A percentile compares a stretch with the other conserved stretches of the same genome.
phyloP scores from a whole-genome alignment of 1,139 yeast genomes.

The Pichia sp. region DNA sequence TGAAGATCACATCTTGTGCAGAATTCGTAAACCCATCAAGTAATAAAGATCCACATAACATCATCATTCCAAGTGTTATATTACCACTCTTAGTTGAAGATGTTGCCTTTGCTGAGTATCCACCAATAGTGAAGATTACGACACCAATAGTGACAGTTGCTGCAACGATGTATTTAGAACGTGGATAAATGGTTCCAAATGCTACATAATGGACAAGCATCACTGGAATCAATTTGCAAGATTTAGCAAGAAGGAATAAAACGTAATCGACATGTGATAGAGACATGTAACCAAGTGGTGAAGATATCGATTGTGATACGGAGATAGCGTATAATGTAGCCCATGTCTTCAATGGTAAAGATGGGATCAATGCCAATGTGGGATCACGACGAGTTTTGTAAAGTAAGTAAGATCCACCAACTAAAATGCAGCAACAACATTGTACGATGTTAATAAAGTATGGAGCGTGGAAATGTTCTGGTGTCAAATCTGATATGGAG shows the following conservation, averaged over 20 bases:
- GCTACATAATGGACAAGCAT: slow-evolving; percentile 73
- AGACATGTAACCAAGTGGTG: slow-evolving; percentile 74
- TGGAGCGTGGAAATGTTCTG: slow-evolving; percentile 55
- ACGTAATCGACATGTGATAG: slow-evolving; percentile 79
- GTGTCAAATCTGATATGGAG: slow-evolving; percentile 38
- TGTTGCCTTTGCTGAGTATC: slow-evolving; percentile 21
- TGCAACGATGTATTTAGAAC: slow-evolving; percentile 74
- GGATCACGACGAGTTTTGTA: slow-evolving; percentile 27
- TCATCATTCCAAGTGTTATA: slow-evolving; percentile 47
- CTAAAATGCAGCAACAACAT: slow-evolving; percentile 60
- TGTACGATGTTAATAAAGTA: slow-evolving; percentile 69
- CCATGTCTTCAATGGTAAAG: slow-evolving; percentile 23
- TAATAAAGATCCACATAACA: slow-evolving; percentile 57
- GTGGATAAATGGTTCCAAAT: slow-evolving; percentile 67
- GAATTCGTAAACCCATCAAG: slow-evolving; percentile 92
- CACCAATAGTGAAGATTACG: slow-evolving; percentile 55
- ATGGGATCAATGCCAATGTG: slow-evolving; percentile 27
- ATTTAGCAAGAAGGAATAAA: slow-evolving; percentile 79
- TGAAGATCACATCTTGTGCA: slow-evolving; percentile 82
- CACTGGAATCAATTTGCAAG: slow-evolving; percentile 90
- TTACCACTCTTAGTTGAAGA: slow-evolving; percentile 32
- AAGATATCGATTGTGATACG: slow-evolving; percentile 68
- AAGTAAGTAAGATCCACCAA: slow-evolving; percentile 56
- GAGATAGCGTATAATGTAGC: slow-evolving; percentile 50
- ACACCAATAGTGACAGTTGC: slow-evolving; percentile 75